These are phyloP conservation scores for Cryphonectria naterciae DNA, from an alignment of 2,329 filamentous ascomycete species.

Conservation along the genomic window DNA sequence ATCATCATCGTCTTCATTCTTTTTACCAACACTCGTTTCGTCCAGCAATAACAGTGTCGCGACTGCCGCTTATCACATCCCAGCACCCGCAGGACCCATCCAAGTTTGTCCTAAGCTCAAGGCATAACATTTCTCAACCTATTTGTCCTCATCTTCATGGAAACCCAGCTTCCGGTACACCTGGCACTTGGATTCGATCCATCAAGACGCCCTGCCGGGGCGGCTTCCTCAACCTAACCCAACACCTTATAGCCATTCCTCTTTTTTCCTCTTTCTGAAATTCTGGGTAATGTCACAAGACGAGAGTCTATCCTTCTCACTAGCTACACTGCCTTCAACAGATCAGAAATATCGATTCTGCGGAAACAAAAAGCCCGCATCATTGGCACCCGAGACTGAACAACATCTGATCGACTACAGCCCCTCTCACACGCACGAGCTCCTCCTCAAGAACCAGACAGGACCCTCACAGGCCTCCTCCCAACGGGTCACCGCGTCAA, in stretches of 20 bases:
- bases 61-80: not conserved
- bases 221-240: constrained; percentile 5
- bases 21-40: not conserved
- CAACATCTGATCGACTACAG: not conserved
- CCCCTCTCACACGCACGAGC: not conserved
- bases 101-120: not conserved
- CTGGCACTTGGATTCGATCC: not conserved
- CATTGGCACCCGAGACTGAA: constrained; percentile 9
- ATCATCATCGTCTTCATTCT: no score
- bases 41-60: not conserved
- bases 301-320: not conserved
- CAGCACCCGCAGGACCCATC: not conserved
- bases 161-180: not conserved
- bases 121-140: not conserved
- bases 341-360: not conserved
- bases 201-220: not conserved
- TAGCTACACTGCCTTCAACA: not conserved
- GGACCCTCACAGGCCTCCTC: not conserved
- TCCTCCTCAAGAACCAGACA: not conserved
- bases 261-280: not conserved
- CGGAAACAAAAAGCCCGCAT: not conserved
- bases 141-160: not conserved
- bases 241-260: not conserved
- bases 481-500: not conserved
- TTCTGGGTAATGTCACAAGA: constrained; percentile 9